Percentiles rank a stretch among this genome's conserved stretches.
Conservation (phyloP, 371 early-diverging fungal genomes). For the Blakeslea trispora region DNA sequence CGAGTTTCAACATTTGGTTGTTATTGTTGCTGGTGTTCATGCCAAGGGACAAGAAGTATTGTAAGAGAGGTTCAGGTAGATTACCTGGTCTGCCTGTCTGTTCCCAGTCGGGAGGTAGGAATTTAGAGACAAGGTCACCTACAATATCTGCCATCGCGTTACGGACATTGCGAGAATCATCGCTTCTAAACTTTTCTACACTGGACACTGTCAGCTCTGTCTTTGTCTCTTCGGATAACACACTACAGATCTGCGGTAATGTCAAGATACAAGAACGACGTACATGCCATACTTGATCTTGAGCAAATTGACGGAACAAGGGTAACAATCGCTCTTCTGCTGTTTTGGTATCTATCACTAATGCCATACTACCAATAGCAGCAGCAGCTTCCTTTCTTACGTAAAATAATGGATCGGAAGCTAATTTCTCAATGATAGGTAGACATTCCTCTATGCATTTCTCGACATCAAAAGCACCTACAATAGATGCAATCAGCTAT, state of each 20-base stretch:
- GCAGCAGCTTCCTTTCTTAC: constrained; percentile 64
- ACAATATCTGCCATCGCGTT: constrained; percentile 60
- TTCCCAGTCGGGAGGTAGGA: constrained; percentile 53
- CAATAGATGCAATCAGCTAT: constrained; percentile 57
- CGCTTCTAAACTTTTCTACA: constrained; percentile 51
- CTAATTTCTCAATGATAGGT: constrained; percentile 54
- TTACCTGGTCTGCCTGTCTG: constrained; percentile 44
- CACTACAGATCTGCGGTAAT: constrained; percentile 49
- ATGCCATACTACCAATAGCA: constrained; percentile 52
- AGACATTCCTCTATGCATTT: constrained; percentile 50
- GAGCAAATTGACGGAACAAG: constrained; percentile 48
- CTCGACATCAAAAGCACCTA: constrained; percentile 47
- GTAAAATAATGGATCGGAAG: constrained; percentile 55
- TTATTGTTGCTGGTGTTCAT: constrained; percentile 29
- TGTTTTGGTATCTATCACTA: constrained; percentile 40
- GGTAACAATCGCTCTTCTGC: constrained; percentile 55
- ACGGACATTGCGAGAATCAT: constrained; percentile 61
- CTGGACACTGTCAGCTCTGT: constrained; percentile 44
- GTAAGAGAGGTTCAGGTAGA: constrained; percentile 39
- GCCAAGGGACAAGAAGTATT: constrained; percentile 48
- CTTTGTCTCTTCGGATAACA: constrained; percentile 47
- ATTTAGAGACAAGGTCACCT: constrained; percentile 61
- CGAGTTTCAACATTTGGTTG: constrained; percentile 43
- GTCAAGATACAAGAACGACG: constrained; percentile 58
- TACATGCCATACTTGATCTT: constrained; percentile 66